These are phyloP conservation scores for Rhizopogon hawkerae DNA, from an alignment of 1,284 basidiomycete species.

Conservation along the genomic window DNA sequence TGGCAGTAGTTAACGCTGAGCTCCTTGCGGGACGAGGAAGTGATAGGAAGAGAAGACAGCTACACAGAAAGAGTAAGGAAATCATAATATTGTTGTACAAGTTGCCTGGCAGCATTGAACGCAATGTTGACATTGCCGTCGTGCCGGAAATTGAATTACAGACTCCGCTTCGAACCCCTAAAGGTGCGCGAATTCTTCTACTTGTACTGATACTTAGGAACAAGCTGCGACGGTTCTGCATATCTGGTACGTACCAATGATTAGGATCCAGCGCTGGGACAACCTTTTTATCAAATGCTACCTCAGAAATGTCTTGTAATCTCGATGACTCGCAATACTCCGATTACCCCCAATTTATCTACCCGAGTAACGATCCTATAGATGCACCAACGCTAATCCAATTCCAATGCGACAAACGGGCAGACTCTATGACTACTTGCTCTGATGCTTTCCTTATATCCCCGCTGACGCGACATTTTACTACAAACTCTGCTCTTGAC, in stretches of 20 bases:
- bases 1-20: conserved; percentile 83
- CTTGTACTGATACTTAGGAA: too few relatives aligned
- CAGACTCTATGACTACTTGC: not conserved
- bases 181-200: too few relatives aligned
- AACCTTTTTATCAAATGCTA: not conserved
- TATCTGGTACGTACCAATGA: not conserved
- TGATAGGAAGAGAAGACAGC: conserved; percentile 17
- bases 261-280: too few relatives aligned
- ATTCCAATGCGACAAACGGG: not conserved
- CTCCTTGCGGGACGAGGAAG: conserved; percentile 21
- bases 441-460: not conserved
- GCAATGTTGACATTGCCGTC: not conserved
- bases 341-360: not conserved
- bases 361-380: not conserved
- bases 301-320: not conserved
- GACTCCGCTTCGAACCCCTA: not conserved
- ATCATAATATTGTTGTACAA: conserved; percentile 16
- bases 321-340: not conserved
- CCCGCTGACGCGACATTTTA: not conserved
- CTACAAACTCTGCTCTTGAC: too few relatives aligned
- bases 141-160: not conserved
- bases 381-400: not conserved
- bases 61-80: conserved; percentile 15
- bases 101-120: not conserved
- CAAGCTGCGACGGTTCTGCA: not conserved